phyloP scores from a whole-genome alignment of 73 alveolate species.

The Paramecium octaurelia region DNA sequence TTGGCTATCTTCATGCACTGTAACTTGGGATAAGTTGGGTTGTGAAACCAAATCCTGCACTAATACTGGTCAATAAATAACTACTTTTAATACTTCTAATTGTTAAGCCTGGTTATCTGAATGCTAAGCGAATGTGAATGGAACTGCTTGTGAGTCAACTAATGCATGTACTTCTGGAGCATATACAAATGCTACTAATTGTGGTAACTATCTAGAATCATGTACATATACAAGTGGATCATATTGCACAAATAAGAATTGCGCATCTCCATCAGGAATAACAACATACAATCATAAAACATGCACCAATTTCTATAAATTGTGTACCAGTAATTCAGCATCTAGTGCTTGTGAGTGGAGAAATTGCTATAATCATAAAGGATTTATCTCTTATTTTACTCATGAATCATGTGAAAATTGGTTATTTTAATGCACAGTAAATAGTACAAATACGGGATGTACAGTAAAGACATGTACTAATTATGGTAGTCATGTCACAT shows the following conservation, averaged over 20 bases:
- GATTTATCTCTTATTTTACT: neutral
- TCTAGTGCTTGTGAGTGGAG: neutral
- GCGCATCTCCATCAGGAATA: neutral
- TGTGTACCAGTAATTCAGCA: neutral
- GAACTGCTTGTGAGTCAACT: neutral
- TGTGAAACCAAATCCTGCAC: neutral
- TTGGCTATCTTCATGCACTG: slow-evolving; percentile 22
- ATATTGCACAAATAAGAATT: neutral
- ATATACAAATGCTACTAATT: neutral
- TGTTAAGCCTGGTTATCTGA: neutral
- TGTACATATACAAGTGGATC: neutral
- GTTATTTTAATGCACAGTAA: neutral
- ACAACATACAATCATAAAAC: neutral
- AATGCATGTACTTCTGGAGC: neutral
- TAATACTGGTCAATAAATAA: neutral
- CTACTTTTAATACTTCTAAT: neutral
- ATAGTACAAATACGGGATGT: neutral
- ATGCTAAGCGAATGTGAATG: neutral
- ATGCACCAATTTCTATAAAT: neutral
- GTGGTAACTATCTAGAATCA: neutral
- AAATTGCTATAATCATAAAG: slow-evolving; percentile 9
- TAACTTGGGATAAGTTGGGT: neutral
- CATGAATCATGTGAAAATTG: neutral
- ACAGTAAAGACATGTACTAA: neutral
- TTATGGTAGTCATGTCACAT: neutral